phyloP scores from a whole-genome alignment of 164 flowering plant genomes.

The Stephania cephalantha region DNA sequence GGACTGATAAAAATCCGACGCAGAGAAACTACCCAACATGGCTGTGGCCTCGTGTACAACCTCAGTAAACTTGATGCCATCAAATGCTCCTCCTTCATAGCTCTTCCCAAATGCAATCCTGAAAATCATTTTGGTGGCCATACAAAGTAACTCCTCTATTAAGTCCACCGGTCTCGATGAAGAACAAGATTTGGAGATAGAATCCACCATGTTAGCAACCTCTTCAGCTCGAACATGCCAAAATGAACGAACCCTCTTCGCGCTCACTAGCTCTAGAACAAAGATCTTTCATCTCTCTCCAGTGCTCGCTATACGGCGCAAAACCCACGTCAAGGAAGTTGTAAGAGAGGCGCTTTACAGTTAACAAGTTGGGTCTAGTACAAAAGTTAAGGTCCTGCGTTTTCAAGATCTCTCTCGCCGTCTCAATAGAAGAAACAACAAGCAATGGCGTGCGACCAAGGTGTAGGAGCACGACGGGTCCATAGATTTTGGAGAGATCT shows the following conservation, averaged over 20 bases:
- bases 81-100: constrained; percentile 9
- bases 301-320: constrained; percentile 2
- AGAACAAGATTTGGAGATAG: not conserved
- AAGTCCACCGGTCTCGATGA: constrained; percentile 4
- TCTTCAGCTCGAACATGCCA: constrained; percentile 2
- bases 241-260: constrained; percentile 10
- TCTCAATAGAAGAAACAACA: not conserved
- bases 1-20: constrained; percentile 2
- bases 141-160: constrained; percentile 9
- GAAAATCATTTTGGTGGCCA: constrained; percentile 11
- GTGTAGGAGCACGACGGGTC: constrained; percentile 8
- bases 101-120: constrained; percentile 27
- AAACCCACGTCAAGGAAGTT: too few species aligned
- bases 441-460: not conserved
- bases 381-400: too few species aligned
- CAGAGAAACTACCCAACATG: not conserved
- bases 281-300: constrained; percentile 10
- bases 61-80: constrained; percentile 8
- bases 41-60: constrained; percentile 14
- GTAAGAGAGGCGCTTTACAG: not conserved
- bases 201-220: constrained; percentile 1
- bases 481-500: not conserved
- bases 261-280: constrained; percentile 3
- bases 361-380: constrained; percentile 4
- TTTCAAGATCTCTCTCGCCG: too few species aligned